These are phyloP conservation scores for Aspergillus sojae DNA, from an alignment of 2,329 filamentous ascomycete species.

Conservation along the genomic window DNA sequence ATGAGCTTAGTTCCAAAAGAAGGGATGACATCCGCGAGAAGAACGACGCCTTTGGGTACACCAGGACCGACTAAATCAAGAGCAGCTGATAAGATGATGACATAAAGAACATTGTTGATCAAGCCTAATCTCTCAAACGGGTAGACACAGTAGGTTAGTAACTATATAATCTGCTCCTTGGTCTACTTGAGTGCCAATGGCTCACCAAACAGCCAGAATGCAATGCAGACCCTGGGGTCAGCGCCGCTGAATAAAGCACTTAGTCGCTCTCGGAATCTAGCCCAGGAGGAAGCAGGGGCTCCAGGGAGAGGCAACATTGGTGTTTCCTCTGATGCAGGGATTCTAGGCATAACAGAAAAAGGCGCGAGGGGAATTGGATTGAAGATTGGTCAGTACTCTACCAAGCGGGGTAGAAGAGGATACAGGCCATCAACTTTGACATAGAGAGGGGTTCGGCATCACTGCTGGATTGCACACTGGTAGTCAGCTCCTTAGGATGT, in stretches of 20 bases:
- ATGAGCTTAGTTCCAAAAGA: constrained; percentile 86
- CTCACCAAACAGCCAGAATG: constrained; percentile 94
- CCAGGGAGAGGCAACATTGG: constrained; percentile 58
- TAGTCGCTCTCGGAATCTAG: constrained; percentile 69
- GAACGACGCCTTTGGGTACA: constrained; percentile 87
- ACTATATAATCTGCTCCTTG: background rate
- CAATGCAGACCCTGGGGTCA: constrained; percentile 71
- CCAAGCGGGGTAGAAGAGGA: background rate
- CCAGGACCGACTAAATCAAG: constrained; percentile 88
- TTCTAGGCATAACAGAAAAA: constrained; percentile 28
- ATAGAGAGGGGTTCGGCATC: background rate
- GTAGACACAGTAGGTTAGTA: constrained; percentile 8
- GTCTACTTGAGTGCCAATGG: constrained; percentile 4
- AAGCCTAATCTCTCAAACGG: constrained; percentile 58
- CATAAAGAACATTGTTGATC: constrained; percentile 97
- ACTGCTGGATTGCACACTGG: background rate
- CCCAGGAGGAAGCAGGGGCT: constrained; percentile 68
- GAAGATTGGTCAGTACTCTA: background rate
- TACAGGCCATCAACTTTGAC: background rate
- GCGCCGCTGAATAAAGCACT: constrained; percentile 65
- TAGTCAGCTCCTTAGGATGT: background rate
- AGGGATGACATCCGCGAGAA: constrained; percentile 89
- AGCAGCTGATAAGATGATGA: constrained; percentile 92
- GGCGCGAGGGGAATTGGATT: background rate
- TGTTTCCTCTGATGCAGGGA: constrained; percentile 24